A percentile compares a stretch with the other conserved stretches of the same genome.
These are phyloP conservation scores for Microthlaspi erraticum DNA, from an alignment of 345 rosid species.

Conservation along the genomic window DNA sequence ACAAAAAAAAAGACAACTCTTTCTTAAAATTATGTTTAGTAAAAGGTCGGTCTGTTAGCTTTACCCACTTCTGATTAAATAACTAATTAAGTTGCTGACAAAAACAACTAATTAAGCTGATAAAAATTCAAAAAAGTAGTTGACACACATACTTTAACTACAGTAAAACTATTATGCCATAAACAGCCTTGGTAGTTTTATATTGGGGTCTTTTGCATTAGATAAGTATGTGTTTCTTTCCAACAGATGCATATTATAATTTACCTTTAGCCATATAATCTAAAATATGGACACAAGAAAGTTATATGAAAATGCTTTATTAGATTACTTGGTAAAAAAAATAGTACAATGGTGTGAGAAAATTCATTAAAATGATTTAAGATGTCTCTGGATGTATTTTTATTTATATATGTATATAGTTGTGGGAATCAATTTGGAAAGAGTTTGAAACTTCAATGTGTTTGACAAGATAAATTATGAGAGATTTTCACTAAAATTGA, in stretches of 20 bases:
- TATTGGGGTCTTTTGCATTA: neutral
- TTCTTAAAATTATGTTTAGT: neutral
- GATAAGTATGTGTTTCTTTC: constrained; percentile 8
- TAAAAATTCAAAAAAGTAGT: constrained; percentile 35
- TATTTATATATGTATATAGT: no score
- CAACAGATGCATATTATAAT: neutral
- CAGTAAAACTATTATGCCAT: constrained; percentile 24
- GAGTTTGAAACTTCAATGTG: neutral
- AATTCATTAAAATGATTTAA: neutral
- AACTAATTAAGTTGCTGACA: constrained; percentile 26
- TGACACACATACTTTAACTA: constrained; percentile 11
- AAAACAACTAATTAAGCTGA: constrained; percentile 26
- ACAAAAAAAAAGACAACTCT: no score
- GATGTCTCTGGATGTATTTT: neutral
- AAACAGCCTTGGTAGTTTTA: neutral
- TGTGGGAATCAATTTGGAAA: neutral
- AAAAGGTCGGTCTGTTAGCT: constrained; percentile 41
- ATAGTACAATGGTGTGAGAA: neutral
- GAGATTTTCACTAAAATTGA: neutral
- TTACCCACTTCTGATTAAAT: constrained; percentile 39
- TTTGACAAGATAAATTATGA: neutral
- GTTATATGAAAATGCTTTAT: neutral
- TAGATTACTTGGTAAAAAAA: neutral
- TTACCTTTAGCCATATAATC: neutral
- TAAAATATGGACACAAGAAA: neutral